A percentile compares a stretch with the other conserved stretches of the same genome.
These are phyloP conservation scores for Eucalyptus cladocalyx DNA, from an alignment of 345 rosid genomes.

Conservation along the genomic window DNA sequence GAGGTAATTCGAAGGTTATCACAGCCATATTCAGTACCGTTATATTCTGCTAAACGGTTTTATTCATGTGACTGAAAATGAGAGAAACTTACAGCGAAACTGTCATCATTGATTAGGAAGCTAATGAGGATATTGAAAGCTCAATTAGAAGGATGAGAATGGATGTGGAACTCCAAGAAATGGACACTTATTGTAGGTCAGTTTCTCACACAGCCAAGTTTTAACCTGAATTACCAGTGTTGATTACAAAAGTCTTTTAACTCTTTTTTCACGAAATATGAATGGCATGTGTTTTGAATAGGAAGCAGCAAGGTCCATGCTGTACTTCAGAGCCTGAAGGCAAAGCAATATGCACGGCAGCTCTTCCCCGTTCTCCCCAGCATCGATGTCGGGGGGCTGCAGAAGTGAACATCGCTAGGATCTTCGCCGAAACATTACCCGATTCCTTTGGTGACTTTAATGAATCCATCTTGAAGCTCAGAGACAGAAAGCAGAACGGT, in stretches of 20 bases:
- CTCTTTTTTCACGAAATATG: background rate
- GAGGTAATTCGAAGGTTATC: slow-evolving; percentile 15
- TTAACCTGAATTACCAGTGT: background rate
- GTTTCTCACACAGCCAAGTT: background rate
- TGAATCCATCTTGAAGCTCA: slow-evolving; percentile 23
- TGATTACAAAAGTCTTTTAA: background rate
- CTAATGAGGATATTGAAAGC: background rate
- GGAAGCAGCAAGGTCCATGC: slow-evolving; percentile 13
- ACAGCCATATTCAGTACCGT: background rate
- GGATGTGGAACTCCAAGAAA: background rate
- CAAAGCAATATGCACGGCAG: background rate
- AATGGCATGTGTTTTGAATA: background rate
- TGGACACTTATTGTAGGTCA: background rate
- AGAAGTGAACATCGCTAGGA: slow-evolving; percentile 2
- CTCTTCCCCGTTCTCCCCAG: background rate
- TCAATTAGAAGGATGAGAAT: background rate
- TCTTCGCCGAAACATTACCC: slow-evolving; percentile 9
- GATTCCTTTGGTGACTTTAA: slow-evolving; percentile 22
- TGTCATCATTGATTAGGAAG: background rate
- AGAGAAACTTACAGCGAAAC: background rate
- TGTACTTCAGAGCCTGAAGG: slow-evolving; percentile 2
- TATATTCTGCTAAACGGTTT: background rate
- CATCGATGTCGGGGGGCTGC: slow-evolving; percentile 4
- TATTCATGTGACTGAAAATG: background rate
- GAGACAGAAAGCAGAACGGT: slow-evolving; percentile 3